phyloP scores from a whole-genome alignment of 306 rosid species.

The Pyrus bretschneideri region DNA sequence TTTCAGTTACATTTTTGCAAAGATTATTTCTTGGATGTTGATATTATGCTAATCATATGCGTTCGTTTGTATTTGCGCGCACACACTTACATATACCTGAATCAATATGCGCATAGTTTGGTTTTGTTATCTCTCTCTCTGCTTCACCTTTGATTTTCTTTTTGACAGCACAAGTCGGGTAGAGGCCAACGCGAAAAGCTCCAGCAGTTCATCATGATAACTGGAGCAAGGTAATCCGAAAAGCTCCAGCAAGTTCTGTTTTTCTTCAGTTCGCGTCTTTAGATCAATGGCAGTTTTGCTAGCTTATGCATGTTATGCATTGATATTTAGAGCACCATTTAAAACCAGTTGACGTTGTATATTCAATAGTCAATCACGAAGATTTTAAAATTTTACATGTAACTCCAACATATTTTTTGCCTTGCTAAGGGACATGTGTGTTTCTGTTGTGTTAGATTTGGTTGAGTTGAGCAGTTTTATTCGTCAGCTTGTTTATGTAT shows the following conservation, averaged over 20 bases:
- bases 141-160: background rate
- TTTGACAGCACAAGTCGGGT: constrained; percentile 73
- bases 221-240: constrained; percentile 76
- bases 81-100: background rate
- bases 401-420: background rate
- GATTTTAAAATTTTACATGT: background rate
- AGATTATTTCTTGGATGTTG: background rate
- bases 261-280: background rate
- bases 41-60: background rate
- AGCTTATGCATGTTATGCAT: background rate
- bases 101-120: background rate
- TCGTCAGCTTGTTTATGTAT: background rate
- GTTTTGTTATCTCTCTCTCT: background rate
- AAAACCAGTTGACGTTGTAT: background rate
- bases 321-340: background rate
- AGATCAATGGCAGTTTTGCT: background rate
- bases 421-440: background rate
- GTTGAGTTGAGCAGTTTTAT: background rate
- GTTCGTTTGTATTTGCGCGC: background rate
- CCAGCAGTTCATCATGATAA: constrained; percentile 87
- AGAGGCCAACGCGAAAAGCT: constrained; percentile 94
- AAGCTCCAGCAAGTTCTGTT: constrained; percentile 4
- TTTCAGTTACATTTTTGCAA: background rate
- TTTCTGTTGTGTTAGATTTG: background rate
- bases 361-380: background rate